Conservation (phyloP, 75 land plant species). For the Picea sitchensis region DNA sequence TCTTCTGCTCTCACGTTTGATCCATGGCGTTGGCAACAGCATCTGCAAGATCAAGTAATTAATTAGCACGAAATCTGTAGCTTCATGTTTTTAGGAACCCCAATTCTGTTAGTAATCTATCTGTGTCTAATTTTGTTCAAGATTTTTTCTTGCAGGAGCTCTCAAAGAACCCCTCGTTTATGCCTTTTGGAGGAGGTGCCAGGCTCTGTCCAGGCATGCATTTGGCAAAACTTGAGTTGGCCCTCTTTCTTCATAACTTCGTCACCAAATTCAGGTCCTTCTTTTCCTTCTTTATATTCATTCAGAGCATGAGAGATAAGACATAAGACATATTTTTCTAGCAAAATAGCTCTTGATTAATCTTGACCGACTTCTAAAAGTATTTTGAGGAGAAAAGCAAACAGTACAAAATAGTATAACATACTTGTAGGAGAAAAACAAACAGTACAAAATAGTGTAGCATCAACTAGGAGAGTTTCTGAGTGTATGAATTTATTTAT, state of each 20-base stretch:
- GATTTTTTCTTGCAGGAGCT: constrained; percentile 18
- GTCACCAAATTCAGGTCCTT: constrained; percentile 62
- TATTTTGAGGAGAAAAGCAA: too few species aligned
- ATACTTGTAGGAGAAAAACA: too few species aligned
- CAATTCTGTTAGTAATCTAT: background rate
- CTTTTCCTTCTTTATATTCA: too few species aligned
- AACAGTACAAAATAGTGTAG: too few species aligned
- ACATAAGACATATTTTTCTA: background rate
- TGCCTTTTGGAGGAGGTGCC: constrained; percentile 76
- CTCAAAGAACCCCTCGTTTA: constrained; percentile 38
- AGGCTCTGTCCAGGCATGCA: constrained; percentile 72
- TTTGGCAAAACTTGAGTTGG: constrained; percentile 51
- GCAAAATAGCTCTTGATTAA: too few species aligned
- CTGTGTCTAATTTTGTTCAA: background rate
- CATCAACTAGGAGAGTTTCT: too few species aligned
- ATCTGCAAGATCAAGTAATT: background rate
- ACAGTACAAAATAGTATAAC: too few species aligned
- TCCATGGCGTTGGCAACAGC: constrained; percentile 67
- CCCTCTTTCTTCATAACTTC: constrained; percentile 63
- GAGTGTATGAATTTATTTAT: too few species aligned
- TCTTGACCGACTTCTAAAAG: too few species aligned
- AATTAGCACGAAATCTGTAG: background rate
- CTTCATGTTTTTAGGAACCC: background rate
- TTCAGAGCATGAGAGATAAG: background rate
- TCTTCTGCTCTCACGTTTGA: constrained; percentile 52